Conservation (phyloP, 139 green algal genomes). For the Tetraselmis striata region DNA sequence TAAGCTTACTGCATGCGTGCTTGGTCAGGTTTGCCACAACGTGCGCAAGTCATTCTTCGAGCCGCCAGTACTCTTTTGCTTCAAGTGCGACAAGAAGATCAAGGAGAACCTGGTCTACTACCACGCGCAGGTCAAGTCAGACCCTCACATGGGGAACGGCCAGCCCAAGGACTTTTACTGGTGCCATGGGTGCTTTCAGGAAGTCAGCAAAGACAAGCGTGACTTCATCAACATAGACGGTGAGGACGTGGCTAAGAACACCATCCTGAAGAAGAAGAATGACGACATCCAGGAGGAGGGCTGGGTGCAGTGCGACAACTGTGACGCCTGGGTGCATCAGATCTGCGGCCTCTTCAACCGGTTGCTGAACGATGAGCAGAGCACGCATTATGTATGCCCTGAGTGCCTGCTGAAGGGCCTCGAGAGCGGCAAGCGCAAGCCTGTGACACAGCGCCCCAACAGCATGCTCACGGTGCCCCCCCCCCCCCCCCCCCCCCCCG, state of each 20-base stretch:
- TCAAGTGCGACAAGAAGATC: constrained; percentile 43
- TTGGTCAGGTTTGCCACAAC: not conserved
- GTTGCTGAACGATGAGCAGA: constrained; percentile 77
- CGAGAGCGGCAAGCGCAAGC: constrained; percentile 32
- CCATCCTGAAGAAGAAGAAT: constrained; percentile 15
- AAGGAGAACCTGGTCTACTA: constrained; percentile 64
- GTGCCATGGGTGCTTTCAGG: constrained; percentile 74
- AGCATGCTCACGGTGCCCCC: constrained; percentile 70
- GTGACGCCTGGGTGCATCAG: constrained; percentile 92
- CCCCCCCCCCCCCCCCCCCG: too few relatives aligned
- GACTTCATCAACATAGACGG: constrained; percentile 89
- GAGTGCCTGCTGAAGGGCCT: constrained; percentile 70
- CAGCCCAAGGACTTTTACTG: constrained; percentile 48
- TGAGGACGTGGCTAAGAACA: constrained; percentile 15
- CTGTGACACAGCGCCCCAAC: constrained; percentile 55
- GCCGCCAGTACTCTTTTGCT: not conserved
- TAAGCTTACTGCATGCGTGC: too few relatives aligned
- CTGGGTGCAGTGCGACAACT: constrained; percentile 96
- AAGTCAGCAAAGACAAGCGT: constrained; percentile 53
- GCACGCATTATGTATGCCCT: constrained; percentile 83
- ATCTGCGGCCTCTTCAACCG: constrained; percentile 97
- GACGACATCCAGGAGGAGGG: constrained; percentile 52
- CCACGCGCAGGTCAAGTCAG: not conserved
- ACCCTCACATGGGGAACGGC: not conserved
- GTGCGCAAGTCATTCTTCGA: not conserved